Evolutionary conservation across 192 early-diverging fungal species (phyloP), one percentile per base, ranked within the genome.

Genomic region (Rhizophagus clarus): DNA sequence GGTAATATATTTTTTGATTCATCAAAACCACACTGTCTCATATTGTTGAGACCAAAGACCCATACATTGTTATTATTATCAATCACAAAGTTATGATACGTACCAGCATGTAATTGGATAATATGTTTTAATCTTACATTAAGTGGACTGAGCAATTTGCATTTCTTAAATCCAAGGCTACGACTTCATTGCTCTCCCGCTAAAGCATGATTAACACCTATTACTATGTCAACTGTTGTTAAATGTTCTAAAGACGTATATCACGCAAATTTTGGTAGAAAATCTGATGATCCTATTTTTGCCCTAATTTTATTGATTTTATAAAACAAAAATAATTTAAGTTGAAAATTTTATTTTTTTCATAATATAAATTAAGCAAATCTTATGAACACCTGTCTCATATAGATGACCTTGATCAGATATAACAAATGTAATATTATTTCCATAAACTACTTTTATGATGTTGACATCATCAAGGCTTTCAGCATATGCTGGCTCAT

Each of bases 21-120:
- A 11, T 82, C 49, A 61, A 76, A 60, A 68, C 96, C 96, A 76
- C 95, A 92, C 84, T 99, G 97, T 61, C 90, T 90, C 81, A 93
- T 94, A 76, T 96, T 96, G 83, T 99, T 99, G 64, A 97, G 87
- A 20, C 97, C 97, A 91, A 94, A 96, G 10, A 90, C 88, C 77
- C 88, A 95, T 17, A 97, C 84, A 15, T 88, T 82, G 67, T 91
- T 89, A 26, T 89, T 84, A 10, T 88, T 86, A 73, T 91, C 89
- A 10, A 97, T 88, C 1, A 93, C 89, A 81, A 96, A 96, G 7
- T 93, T 94, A 83, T 95, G 93, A 84, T 97, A 95, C 9, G 92
- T 89, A n/a, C 96, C 96, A 37, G 91, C 91, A 28, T 89, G 94
- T n/a, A 96, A 93, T 40, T 82, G 82, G 9, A 76, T 77, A 77